Base-by-base conservation (phyloP, 805 yeast genomes). In the Zygoascus ofunaensis region DNA sequence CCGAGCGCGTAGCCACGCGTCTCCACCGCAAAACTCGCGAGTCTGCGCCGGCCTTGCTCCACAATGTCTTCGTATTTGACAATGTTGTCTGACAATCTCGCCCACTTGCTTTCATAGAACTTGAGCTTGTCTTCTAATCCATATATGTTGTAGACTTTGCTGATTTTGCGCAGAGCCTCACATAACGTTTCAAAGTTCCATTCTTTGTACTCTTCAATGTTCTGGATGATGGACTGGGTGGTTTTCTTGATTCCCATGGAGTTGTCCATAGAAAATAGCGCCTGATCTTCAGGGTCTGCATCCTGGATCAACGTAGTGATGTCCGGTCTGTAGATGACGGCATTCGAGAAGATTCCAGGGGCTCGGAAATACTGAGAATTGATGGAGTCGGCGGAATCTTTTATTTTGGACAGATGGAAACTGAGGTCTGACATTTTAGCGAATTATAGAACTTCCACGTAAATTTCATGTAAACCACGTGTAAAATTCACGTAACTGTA, bases 341-440 rank as follows among this genome's bases (percentile, higher is more conserved):
- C 80, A 54, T 80, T 80, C 34, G 82, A 76, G 58, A 80, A 80
- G 3, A 77, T 71, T 0, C 86, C 85, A 0, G 83, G 76, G 0
- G 72, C 68, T 18, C 69, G 60, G 58, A 80, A 80, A 44, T 74
- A 64, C 3, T 72, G 38, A n/a, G 51, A 22, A 4, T 38, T 21
- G 3, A 52, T 42, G 5, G 53, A 42, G 21, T 45, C 42, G 12
- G 52, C 46, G 5, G 48, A 33, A 21, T 47, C 51, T 4, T 34
- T 35, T 30, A 49, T 41, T 34, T 48, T 46, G 8, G 30, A 34
- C 26, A 49, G 34, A 36, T 49, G 47, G 21, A 41, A 47, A 24
- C 33, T 12, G 46, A 8, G 18, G 26, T 41, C 40, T n/a, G 41
- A 18, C 40, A 30, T 34, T 10, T 14, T 37, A n/a, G 40, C 19